Conservation (phyloP, 768 basidiomycete genomes). For the Russula earlei region DNA sequence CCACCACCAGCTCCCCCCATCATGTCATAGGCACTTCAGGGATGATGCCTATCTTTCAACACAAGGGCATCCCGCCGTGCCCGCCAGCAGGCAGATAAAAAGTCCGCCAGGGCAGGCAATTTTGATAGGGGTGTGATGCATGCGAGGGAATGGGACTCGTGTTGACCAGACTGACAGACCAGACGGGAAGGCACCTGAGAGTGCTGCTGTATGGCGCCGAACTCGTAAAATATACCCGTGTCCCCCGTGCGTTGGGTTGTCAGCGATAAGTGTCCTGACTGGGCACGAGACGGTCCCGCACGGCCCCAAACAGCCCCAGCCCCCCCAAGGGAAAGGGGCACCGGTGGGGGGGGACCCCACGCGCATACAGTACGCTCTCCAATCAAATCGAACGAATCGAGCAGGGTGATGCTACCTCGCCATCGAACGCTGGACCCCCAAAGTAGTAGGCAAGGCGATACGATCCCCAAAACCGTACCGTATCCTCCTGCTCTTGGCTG, state of each 20-base stretch:
- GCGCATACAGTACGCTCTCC: background rate
- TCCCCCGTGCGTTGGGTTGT: background rate
- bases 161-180: background rate
- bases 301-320: background rate
- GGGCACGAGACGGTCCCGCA: background rate
- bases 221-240: slow-evolving; percentile 5
- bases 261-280: background rate
- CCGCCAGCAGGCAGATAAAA: background rate
- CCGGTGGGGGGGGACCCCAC: background rate
- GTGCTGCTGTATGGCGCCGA: background rate
- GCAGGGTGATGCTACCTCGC: background rate
- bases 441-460: background rate
- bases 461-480: background rate
- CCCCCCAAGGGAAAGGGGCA: slow-evolving; percentile 3
- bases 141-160: background rate
- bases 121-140: slow-evolving; percentile 8
- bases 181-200: background rate
- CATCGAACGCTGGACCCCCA: slow-evolving; percentile 11
- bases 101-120: background rate
- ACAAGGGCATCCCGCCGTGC: background rate
- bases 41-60: too few relatives aligned
- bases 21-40: too few relatives aligned
- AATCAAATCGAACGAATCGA: background rate
- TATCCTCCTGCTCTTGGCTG: background rate
- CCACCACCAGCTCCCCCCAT: too few relatives aligned